These are phyloP conservation scores for Macrolepiota dolichaula DNA, from an alignment of 768 basidiomycete genomes.

Conservation along the genomic window DNA sequence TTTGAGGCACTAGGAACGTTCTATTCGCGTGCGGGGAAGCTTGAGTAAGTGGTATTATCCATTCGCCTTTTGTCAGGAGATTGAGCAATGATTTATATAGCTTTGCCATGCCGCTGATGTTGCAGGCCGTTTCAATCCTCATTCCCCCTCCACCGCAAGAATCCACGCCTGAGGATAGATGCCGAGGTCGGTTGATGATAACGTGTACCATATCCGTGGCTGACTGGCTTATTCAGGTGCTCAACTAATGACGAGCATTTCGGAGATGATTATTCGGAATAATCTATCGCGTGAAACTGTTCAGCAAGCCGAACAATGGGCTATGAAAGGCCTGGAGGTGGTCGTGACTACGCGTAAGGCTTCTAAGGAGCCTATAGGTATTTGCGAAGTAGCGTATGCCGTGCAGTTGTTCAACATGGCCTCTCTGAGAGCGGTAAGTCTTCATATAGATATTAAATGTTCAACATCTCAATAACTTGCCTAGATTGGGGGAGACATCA, in stretches of 20 bases:
- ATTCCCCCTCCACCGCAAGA: slow-evolving; percentile 42
- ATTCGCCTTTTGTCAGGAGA: not conserved
- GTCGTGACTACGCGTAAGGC: slow-evolving; percentile 25
- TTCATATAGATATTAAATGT: not conserved
- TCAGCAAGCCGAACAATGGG: slow-evolving; percentile 58
- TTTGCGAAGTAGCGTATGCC: slow-evolving; percentile 54
- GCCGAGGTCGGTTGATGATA: slow-evolving; percentile 42
- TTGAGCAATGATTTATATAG: slow-evolving; percentile 34
- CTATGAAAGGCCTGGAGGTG: slow-evolving; percentile 39
- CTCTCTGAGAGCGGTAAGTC: slow-evolving; percentile 46
- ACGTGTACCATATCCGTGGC: not conserved
- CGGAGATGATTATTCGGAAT: slow-evolving; percentile 39
- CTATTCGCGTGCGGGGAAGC: slow-evolving; percentile 52
- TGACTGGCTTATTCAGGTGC: slow-evolving; percentile 28
- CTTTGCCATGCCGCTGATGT: slow-evolving; percentile 61
- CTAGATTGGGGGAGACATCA: slow-evolving; percentile 37
- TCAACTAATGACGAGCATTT: slow-evolving; percentile 42
- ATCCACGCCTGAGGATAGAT: slow-evolving; percentile 45
- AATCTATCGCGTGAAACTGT: slow-evolving; percentile 27
- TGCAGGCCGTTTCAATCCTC: slow-evolving; percentile 61
- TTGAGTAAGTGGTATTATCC: slow-evolving; percentile 41
- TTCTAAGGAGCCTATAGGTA: slow-evolving; percentile 19
- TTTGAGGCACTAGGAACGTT: slow-evolving; percentile 64
- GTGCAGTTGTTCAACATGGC: slow-evolving; percentile 63
- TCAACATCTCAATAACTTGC: not conserved